Evolutionary conservation across 2,329 filamentous ascomycete species (phyloP), one percentile per base, ranked within the genome.

Genomic region (Colletotrichum sansevieriae): DNA sequence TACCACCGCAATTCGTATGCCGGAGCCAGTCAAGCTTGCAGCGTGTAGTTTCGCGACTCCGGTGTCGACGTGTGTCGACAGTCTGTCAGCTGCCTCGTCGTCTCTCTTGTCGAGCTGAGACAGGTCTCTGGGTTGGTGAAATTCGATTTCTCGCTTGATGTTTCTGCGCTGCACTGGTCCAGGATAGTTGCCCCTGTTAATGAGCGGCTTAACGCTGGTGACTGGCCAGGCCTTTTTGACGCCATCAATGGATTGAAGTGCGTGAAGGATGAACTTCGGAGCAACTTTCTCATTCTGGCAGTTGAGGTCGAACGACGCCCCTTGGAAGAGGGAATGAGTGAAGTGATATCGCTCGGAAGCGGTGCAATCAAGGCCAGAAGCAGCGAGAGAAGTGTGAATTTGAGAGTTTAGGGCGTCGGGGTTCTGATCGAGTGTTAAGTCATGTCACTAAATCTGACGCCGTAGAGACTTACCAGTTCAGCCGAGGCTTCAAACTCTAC

Each of bases 21-120:
- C 54, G 11, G 37, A 39, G 44, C 65, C 65, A 4, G 61, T 65
- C 10, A 59, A 6, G 20, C 60, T 65, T 5, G 54, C 44, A 4
- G 65, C 46, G n/a, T 65, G 65, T 3, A 65, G 29, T 46, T 35
- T 65, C 6, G 52, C 46, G 8, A 68, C 65, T 7, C 65, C 61
- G 2, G 61, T 68, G 72, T 77, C 76, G 43, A 76, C 54, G 47
- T 80, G 77, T 0, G 74, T 70, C 0, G 70, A 65, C 15, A 67
- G 33, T 1, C 60, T 65, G 10, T 54, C 52, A 4, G 11, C 18
- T 10, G 18, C 4, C 10, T 11, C 15, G 1, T 9, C 18, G 3
- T 65, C 54, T 12, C 64, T 68, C 3, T 15, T n/a, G 2, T 39
- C 4, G 18, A 57, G 13, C 3, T 20, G 49, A 4, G 51, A 29